phyloP scores from a whole-genome alignment of 768 basidiomycete species.

The Psilocybe subaeruginosa region DNA sequence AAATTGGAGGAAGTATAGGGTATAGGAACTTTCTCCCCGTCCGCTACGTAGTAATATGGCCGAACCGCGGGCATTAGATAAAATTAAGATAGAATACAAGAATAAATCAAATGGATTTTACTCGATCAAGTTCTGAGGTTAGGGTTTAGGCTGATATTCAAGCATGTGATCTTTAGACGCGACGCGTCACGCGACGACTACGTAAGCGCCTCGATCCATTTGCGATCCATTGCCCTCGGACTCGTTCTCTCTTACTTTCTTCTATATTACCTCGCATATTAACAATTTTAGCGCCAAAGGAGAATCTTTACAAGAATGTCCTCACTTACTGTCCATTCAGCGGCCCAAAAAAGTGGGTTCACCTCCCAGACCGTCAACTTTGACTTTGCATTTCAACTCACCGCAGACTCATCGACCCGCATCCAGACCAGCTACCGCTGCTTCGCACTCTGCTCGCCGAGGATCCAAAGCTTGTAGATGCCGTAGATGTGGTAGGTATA shows the following conservation, averaged over 20 bases:
- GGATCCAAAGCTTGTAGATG: slow-evolving; percentile 62
- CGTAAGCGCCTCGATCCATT: slow-evolving; percentile 11
- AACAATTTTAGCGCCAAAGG: background rate
- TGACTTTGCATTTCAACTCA: slow-evolving; percentile 2
- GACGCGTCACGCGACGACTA: slow-evolving; percentile 26
- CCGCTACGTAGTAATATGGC: slow-evolving; percentile 29
- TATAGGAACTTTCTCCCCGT: slow-evolving; percentile 28
- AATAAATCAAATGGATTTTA: too few species aligned
- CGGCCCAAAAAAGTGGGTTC: slow-evolving; percentile 67
- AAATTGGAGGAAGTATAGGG: slow-evolving; percentile 79
- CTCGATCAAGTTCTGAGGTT: too few species aligned
- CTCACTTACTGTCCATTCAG: slow-evolving; percentile 57
- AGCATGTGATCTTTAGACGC: slow-evolving; percentile 16
- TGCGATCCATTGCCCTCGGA: background rate
- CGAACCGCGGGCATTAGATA: slow-evolving; percentile 28
- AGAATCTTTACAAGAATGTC: slow-evolving; percentile 36
- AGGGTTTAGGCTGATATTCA: background rate
- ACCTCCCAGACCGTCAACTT: background rate
- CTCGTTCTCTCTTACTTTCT: background rate
- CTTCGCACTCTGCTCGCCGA: slow-evolving; percentile 66
- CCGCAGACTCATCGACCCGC: background rate
- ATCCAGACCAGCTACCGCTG: slow-evolving; percentile 69
- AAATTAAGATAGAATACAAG: background rate
- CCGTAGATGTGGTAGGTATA: slow-evolving; percentile 58
- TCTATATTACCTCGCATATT: background rate